Evolutionary conservation across 192 early-diverging fungal species (phyloP).

Genomic region (Linnemannia zychae): DNA sequence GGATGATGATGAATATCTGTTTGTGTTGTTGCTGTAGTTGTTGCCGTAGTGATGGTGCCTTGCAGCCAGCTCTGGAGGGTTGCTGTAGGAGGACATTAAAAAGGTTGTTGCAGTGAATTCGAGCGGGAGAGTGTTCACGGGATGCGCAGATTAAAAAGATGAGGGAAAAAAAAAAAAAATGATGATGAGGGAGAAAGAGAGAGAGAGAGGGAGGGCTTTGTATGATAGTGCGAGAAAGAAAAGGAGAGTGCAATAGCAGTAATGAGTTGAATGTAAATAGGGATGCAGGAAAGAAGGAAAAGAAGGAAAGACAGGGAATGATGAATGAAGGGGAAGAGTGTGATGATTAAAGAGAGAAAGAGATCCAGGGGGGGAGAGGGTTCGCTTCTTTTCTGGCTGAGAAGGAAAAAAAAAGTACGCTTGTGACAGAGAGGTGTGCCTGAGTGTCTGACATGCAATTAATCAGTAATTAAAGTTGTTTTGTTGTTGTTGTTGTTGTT

Average conservation of each 20-base stretch:
- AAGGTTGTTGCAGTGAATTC: not conserved
- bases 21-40: not conserved
- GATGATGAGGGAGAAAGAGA: not conserved
- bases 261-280: not conserved
- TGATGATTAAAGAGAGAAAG: not conserved
- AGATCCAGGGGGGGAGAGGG: too few species aligned
- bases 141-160: not conserved
- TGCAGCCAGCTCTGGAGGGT: slow-evolving; percentile 9
- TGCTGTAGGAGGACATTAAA: slow-evolving; percentile 24
- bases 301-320: not conserved
- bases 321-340: not conserved
- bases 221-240: too few species aligned
- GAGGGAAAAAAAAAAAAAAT: not conserved
- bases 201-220: not conserved
- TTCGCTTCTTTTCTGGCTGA: too few species aligned
- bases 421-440: too few species aligned
- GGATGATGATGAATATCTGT: slow-evolving; percentile 8
- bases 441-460: too few species aligned
- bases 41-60: slow-evolving; percentile 11
- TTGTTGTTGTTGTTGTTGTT: not conserved
- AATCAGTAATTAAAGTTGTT: not conserved
- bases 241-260: not conserved
- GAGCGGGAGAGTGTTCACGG: not conserved
- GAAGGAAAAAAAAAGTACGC: too few species aligned
- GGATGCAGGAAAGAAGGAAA: not conserved